Percentiles rank a stretch among this genome's conserved stretches.
phyloP scores from a whole-genome alignment of 371 early-diverging fungal species.

The Mortierella polycephala region DNA sequence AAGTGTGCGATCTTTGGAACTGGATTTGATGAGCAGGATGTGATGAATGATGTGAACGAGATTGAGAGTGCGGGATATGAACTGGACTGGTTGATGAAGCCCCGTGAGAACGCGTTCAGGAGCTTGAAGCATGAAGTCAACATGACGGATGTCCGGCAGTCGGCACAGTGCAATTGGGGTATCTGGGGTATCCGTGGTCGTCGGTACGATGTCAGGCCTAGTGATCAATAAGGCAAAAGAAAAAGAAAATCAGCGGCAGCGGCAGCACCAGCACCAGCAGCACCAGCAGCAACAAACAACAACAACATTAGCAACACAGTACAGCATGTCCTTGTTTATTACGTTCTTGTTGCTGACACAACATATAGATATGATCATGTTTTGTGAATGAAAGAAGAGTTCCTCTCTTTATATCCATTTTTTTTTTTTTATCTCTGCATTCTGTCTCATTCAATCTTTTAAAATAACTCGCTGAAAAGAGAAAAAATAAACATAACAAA shows the following conservation, averaged over 20 bases:
- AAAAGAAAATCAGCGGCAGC: background rate
- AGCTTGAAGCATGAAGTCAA: slow-evolving; percentile 83
- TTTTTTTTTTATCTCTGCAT: too few species aligned
- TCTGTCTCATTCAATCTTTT: too few species aligned
- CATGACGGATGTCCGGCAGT: slow-evolving; percentile 77
- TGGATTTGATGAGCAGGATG: slow-evolving; percentile 79
- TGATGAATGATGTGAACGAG: slow-evolving; percentile 68
- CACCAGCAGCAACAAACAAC: background rate
- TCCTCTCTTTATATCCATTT: too few species aligned
- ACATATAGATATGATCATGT: too few species aligned
- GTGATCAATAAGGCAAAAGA: slow-evolving; percentile 18
- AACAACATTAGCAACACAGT: too few species aligned
- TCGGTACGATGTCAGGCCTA: slow-evolving; percentile 76
- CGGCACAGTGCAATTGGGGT: slow-evolving; percentile 83
- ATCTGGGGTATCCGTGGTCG: slow-evolving; percentile 88
- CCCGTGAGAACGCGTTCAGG: slow-evolving; percentile 76
- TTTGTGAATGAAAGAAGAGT: too few species aligned
- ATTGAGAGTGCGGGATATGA: slow-evolving; percentile 55
- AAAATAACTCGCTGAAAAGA: too few species aligned
- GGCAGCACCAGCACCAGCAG: background rate
- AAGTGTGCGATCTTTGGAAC: slow-evolving; percentile 87
- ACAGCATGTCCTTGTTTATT: too few species aligned
- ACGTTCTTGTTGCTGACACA: too few species aligned
- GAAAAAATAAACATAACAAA: too few species aligned
- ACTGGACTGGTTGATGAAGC: slow-evolving; percentile 83